Base-by-base conservation (phyloP, 1,284 basidiomycete genomes). In the Butyriboletus appendiculatus region DNA sequence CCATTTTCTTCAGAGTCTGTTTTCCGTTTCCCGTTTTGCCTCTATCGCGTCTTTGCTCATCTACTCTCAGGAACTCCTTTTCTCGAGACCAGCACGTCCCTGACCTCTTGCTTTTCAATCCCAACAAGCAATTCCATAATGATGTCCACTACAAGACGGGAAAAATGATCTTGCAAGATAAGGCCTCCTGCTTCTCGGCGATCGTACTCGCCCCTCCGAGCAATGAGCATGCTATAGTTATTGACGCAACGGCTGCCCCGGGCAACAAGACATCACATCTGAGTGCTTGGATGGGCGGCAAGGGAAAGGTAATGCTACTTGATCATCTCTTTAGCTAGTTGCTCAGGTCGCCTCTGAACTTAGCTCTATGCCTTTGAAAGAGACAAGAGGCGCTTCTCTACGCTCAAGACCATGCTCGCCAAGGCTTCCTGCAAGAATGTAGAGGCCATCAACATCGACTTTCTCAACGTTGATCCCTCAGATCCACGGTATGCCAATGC, bases 201-300 rank as follows among this genome's bases (percentile, higher is more conserved):
- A 78, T 85, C 51, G 82, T 98, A 5, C 81, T 98, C 32, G 72
- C 78, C 43, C 84, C 90, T 51, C 86, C 86, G 16, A 68, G 64
- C 33, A 75, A 80, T 42, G 60, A 63, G 7, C 66, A 76, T 35
- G 70, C 73, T 41, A 74, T 83, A 18, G 92, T 95, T 34, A 88
- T 99, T 45, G 97, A 99, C 71, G 96, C 94, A 5, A 99, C 96
- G 28, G 90, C 96, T 41, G 96, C 97, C 0, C 97, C 96, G 0
- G 97, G 97, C 0, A 99, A 99, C 75, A 99, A 99, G 76, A 99
- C 97, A 0, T 92, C 92, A 6, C 93, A 97, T 71, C 75, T 99
- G 14, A 90, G 90, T 57, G 92, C 95, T 11, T 75, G 98, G 38
- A 93, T 96, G 88, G 69, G 77, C 16, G 88, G 87, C 61, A 79